These are phyloP conservation scores for Naegleria fowleri DNA, from an alignment of 208 protist species.

Conservation along the genomic window DNA sequence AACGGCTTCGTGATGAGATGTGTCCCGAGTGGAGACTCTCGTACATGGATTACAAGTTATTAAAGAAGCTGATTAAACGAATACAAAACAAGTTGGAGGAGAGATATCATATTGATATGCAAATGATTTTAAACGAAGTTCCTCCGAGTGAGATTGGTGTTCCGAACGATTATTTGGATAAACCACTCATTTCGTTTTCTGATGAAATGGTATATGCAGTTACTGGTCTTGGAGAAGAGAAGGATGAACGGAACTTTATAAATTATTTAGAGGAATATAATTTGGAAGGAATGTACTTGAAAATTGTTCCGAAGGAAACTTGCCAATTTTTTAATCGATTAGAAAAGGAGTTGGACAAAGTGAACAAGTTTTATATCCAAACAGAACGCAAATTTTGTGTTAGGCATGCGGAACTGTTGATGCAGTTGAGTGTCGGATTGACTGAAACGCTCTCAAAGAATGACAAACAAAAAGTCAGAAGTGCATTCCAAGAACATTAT, in stretches of 20 bases:
- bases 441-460: background rate
- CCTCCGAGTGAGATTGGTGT: background rate
- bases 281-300: background rate
- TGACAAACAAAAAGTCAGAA: background rate
- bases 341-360: constrained; percentile 14
- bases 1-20: background rate
- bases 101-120: background rate
- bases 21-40: constrained; percentile 5
- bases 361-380: background rate
- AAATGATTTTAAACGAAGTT: background rate
- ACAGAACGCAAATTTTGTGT: background rate
- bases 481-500: constrained; percentile 28
- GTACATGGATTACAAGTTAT: constrained; percentile 21
- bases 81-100: background rate
- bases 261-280: background rate
- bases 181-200: background rate
- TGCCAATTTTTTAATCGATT: constrained; percentile 1
- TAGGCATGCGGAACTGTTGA: background rate
- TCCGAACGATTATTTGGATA: background rate
- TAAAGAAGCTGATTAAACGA: constrained; percentile 26
- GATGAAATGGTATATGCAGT: background rate
- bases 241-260: background rate
- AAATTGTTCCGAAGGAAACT: background rate
- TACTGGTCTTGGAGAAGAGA: background rate
- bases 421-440: background rate